Conservation (phyloP, 768 basidiomycete species). For the Russula sp. region DNA sequence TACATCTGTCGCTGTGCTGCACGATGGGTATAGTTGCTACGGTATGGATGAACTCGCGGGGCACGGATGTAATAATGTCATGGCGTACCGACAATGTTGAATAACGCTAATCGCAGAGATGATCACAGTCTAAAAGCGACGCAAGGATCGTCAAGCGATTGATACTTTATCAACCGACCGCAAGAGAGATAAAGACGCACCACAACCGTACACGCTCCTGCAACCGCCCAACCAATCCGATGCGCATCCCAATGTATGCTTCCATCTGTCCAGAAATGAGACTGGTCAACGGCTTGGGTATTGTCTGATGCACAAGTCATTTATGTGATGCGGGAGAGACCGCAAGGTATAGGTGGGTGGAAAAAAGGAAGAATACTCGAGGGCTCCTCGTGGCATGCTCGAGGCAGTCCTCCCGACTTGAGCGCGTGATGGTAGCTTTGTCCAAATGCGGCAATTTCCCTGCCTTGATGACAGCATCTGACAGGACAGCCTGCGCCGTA, state of each 20-base stretch:
- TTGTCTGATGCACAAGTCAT: slow-evolving; percentile 52
- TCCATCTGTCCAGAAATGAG: slow-evolving; percentile 56
- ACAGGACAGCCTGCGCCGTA: no score
- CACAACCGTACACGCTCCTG: slow-evolving; percentile 56
- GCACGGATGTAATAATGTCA: not conserved
- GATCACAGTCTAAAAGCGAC: slow-evolving; percentile 50
- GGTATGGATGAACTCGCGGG: not conserved
- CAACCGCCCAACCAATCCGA: slow-evolving; percentile 71
- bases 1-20: slow-evolving; percentile 80
- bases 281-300: slow-evolving; percentile 51
- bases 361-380: no score
- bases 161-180: no score
- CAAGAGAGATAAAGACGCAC: slow-evolving; percentile 42
- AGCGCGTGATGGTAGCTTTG: no score
- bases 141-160: no score
- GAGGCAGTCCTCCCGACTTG: no score
- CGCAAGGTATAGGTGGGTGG: no score
- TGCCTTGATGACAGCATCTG: no score
- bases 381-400: not conserved
- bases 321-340: not conserved
- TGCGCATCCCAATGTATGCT: slow-evolving; percentile 59
- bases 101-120: slow-evolving; percentile 55
- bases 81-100: slow-evolving; percentile 60
- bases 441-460: no score
- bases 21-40: slow-evolving; percentile 68